Percentiles rank a stretch among this genome's conserved stretches.
Evolutionary conservation across 805 yeast genomes (phyloP).

Genomic region (Saturnispora sekii): DNA sequence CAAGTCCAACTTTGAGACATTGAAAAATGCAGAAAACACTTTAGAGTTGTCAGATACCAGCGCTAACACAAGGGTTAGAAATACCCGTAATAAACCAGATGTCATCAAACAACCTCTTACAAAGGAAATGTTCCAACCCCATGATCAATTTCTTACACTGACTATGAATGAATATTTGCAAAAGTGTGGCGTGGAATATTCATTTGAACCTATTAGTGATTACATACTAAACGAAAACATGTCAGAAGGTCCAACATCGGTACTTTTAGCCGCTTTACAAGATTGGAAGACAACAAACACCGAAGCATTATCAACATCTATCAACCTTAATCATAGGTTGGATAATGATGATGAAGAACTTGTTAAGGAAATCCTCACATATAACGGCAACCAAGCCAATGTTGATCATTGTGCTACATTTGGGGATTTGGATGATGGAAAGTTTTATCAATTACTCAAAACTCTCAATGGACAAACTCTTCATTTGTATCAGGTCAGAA

Average conservation of each 20-base stretch:
- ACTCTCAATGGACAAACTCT: constrained; percentile 12
- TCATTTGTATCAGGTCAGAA: constrained; percentile 24
- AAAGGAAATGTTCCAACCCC: constrained; percentile 5
- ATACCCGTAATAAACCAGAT: constrained; percentile 6
- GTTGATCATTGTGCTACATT: constrained; percentile 11
- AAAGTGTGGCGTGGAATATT: constrained; percentile 29
- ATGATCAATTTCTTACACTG: constrained; percentile 8
- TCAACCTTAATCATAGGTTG: constrained; percentile 5
- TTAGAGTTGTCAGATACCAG: background rate
- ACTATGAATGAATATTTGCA: constrained; percentile 15
- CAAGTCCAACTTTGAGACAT: too few species aligned
- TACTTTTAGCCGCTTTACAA: constrained; percentile 7
- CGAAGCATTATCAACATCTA: constrained; percentile 17
- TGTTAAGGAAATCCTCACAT: constrained; percentile 25
- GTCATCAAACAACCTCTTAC: constrained; percentile 2
- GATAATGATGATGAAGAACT: constrained; percentile 16
- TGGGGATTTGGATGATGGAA: constrained; percentile 16
- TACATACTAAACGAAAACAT: constrained; percentile 16
- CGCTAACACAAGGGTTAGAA: background rate
- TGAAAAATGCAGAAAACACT: too few species aligned
- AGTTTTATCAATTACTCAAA: constrained; percentile 13
- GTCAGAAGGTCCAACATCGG: too few species aligned
- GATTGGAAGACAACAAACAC: constrained; percentile 18
- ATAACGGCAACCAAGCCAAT: constrained; percentile 9
- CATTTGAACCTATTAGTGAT: constrained; percentile 33